Conservation (phyloP, 139 green algal species). For the Volvox reticuliferus region DNA sequence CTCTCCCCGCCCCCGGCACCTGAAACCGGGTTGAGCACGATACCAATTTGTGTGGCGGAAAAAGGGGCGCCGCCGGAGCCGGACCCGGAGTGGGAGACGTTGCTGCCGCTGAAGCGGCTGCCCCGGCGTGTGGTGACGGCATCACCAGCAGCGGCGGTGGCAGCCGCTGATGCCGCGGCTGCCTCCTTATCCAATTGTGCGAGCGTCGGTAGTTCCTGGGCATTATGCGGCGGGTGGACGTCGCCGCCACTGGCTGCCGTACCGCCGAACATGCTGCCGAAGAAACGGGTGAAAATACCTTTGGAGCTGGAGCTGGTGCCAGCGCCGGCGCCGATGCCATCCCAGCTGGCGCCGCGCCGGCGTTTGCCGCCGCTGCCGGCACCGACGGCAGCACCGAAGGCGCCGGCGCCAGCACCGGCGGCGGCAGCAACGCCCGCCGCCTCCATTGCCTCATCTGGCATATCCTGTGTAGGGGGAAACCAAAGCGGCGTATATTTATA, state of each 20-base stretch:
- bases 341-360: neutral
- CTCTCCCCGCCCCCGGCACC: neutral
- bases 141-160: neutral
- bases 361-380: neutral
- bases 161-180: neutral
- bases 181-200: neutral
- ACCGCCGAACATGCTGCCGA: neutral
- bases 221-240: neutral
- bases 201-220: neutral
- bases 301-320: neutral
- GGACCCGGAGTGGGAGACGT: neutral
- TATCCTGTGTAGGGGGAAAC: neutral
- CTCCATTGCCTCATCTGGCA: neutral
- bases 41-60: neutral
- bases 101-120: neutral
- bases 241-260: neutral
- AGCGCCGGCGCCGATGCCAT: neutral
- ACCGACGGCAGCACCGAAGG: neutral
- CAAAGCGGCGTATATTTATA: no score
- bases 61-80: neutral
- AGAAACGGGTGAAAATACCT: constrained; percentile 4
- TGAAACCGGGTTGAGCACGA: neutral
- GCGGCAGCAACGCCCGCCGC: neutral
- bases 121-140: neutral
- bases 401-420: neutral